Evolutionary conservation across 805 yeast genomes (phyloP).

Genomic region (Dipodascopsis uninucleata): DNA sequence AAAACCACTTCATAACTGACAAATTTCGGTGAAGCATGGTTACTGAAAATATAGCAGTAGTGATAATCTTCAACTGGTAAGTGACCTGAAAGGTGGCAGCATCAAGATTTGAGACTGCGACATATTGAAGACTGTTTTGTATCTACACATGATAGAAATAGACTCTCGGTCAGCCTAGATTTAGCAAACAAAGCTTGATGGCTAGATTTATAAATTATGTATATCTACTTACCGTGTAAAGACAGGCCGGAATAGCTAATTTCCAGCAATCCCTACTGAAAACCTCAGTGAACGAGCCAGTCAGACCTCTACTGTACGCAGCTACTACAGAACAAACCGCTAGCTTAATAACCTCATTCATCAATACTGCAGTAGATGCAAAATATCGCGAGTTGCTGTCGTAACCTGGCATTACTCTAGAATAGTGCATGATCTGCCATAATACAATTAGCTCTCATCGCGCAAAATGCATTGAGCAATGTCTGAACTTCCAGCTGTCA

Average conservation of each 20-base stretch:
- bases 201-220: background rate
- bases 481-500: background rate
- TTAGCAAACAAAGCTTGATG: background rate
- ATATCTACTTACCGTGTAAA: conserved; percentile 34
- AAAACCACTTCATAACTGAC: conserved; percentile 38
- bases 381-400: conserved; percentile 34
- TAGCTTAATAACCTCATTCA: conserved; percentile 41
- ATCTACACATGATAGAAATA: conserved; percentile 5
- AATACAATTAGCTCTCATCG: background rate
- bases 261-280: conserved; percentile 42
- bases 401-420: conserved; percentile 41
- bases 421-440: conserved; percentile 39
- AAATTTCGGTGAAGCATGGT: conserved; percentile 37
- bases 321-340: conserved; percentile 34
- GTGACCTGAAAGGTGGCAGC: conserved; percentile 46
- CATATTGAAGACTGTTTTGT: conserved; percentile 40
- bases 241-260: conserved; percentile 41
- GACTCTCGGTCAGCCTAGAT: background rate
- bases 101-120: conserved; percentile 42
- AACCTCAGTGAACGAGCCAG: conserved; percentile 32
- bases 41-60: conserved; percentile 44
- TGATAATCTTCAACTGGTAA: conserved; percentile 43
- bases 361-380: conserved; percentile 42
- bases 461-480: background rate
- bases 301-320: conserved; percentile 9